These are phyloP conservation scores for Botrytis byssoidea DNA, from an alignment of 2,329 filamentous ascomycete genomes.

Conservation along the genomic window DNA sequence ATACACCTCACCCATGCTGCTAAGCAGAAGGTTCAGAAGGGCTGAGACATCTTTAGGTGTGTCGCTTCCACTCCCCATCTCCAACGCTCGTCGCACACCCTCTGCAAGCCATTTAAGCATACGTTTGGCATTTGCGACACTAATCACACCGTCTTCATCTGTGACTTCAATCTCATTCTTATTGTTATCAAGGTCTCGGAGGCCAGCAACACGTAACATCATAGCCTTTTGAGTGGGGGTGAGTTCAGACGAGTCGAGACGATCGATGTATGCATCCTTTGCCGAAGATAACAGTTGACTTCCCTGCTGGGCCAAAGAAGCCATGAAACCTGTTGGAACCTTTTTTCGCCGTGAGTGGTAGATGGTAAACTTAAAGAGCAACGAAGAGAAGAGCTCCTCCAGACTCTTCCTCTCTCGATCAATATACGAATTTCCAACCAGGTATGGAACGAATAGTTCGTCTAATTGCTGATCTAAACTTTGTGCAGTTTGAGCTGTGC, in stretches of 20 bases:
- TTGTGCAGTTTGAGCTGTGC: conserved; percentile 78
- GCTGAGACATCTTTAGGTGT: conserved; percentile 92
- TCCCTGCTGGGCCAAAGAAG: conserved; percentile 83
- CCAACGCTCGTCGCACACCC: conserved; percentile 84
- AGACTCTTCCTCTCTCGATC: conserved; percentile 67
- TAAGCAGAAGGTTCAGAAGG: conserved; percentile 77
- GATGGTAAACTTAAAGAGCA: conserved; percentile 96
- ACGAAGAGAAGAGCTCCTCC: conserved; percentile 81
- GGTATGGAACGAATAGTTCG: conserved; percentile 71
- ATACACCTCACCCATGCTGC: conserved; percentile 83
- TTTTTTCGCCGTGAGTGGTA: conserved; percentile 89
- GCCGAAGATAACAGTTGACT: conserved; percentile 85
- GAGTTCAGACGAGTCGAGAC: conserved; percentile 83
- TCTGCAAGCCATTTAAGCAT: conserved; percentile 99
- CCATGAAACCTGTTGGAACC: conserved; percentile 87
- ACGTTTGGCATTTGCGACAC: conserved; percentile 83
- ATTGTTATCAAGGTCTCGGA: conserved; percentile 71
- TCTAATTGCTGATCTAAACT: conserved; percentile 73
- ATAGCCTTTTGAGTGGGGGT: conserved; percentile 86
- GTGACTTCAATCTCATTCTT: conserved; percentile 87
- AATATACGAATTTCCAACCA: conserved; percentile 68
- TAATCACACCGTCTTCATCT: conserved; percentile 83
- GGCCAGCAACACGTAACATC: conserved; percentile 82
- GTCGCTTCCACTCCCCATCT: conserved; percentile 82
- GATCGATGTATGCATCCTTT: conserved; percentile 86